These are phyloP conservation scores for Exserohilum turcica DNA, from an alignment of 2,329 filamentous ascomycete species.

Conservation along the genomic window DNA sequence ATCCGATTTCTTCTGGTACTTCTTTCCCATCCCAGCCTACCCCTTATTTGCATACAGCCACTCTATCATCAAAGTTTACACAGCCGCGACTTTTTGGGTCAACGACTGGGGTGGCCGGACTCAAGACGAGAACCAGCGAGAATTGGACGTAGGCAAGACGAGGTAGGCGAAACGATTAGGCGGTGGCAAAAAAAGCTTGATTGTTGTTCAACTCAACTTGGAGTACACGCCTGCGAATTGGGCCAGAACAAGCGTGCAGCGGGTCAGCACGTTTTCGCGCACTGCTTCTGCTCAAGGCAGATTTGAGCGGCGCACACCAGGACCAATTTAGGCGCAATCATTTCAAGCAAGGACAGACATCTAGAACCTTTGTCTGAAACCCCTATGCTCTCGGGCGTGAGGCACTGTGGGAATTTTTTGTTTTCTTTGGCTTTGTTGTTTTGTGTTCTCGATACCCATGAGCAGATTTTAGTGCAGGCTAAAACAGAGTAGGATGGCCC, in stretches of 20 bases:
- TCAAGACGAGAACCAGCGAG: constrained; percentile 1
- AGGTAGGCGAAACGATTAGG: background rate
- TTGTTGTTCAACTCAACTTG: background rate
- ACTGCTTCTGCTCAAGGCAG: background rate
- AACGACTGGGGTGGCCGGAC: constrained; percentile 22
- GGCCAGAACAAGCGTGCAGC: background rate
- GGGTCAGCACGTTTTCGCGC: background rate
- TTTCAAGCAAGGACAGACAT: background rate
- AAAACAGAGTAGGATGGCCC: background rate
- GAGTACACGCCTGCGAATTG: background rate
- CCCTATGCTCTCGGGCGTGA: background rate
- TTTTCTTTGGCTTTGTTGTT: background rate
- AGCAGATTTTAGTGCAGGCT: background rate
- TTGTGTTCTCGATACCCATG: constrained; percentile 5
- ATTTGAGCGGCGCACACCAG: background rate
- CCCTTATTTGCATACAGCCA: constrained; percentile 25
- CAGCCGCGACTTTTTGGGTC: constrained; percentile 22
- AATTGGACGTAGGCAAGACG: background rate
- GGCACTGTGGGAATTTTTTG: background rate
- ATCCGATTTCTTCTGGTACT: constrained; percentile 25
- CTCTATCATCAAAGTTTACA: constrained; percentile 23
- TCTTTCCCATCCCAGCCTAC: constrained; percentile 14
- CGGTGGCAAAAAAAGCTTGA: background rate
- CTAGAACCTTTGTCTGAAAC: background rate
- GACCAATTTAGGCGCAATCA: background rate